Percentiles rank a stretch among this genome's conserved stretches.
Conservation (phyloP, 306 rosid species). For the Rosa persica region DNA sequence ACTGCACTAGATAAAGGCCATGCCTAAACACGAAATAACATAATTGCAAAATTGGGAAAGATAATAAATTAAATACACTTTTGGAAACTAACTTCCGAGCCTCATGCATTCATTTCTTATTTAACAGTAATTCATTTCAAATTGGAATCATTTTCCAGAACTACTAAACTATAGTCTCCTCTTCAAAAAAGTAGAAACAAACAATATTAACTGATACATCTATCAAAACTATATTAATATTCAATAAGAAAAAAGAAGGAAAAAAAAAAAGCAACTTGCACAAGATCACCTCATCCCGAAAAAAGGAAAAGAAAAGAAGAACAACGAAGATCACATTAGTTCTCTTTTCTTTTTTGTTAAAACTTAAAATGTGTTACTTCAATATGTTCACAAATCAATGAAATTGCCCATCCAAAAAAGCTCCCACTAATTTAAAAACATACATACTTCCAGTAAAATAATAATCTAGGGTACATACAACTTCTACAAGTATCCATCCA, state of each 20-base stretch:
- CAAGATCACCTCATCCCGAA: neutral
- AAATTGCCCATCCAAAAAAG: neutral
- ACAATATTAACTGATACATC: neutral
- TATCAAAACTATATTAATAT: neutral
- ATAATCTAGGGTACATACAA: neutral
- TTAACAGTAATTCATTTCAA: neutral
- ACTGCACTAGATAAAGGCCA: neutral
- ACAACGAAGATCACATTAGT: neutral
- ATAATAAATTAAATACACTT: neutral
- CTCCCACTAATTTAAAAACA: neutral
- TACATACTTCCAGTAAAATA: neutral
- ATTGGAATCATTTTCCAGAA: conserved; percentile 1
- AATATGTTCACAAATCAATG: neutral
- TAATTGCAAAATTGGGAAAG: neutral
- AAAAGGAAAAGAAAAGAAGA: neutral
- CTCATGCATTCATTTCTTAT: conserved; percentile 5
- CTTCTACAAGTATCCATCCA: neutral
- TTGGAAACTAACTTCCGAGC: neutral
- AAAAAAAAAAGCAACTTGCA: neutral
- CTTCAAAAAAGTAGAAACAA: neutral
- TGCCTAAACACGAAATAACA: neutral
- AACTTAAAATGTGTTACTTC: neutral
- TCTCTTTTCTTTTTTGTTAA: neutral
- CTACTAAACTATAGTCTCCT: neutral
- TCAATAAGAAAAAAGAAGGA: neutral